A percentile compares a stretch with the other conserved stretches of the same genome.
phyloP scores from a whole-genome alignment of 805 yeast genomes.

The Teunomyces panamensis region DNA sequence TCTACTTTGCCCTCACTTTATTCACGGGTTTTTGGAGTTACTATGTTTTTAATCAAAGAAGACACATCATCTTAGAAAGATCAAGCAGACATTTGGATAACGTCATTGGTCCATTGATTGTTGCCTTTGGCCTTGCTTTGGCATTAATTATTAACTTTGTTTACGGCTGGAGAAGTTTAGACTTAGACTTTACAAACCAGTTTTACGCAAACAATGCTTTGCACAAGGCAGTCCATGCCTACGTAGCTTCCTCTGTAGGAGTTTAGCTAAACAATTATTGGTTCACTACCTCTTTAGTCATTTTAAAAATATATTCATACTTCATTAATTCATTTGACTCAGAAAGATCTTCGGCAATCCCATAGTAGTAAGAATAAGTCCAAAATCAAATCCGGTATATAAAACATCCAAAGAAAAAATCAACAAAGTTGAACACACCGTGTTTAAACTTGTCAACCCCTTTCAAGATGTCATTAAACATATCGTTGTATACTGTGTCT shows the following conservation, averaged over 20 bases:
- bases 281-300: background rate
- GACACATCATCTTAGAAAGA: constrained; percentile 71
- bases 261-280: background rate
- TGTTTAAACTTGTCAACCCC: constrained; percentile 1
- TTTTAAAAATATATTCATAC: background rate
- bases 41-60: constrained; percentile 65
- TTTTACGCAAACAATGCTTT: constrained; percentile 30
- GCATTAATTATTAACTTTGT: constrained; percentile 72
- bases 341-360: too few species aligned
- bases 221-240: constrained; percentile 35
- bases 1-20: constrained; percentile 75
- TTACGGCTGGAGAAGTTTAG: constrained; percentile 47
- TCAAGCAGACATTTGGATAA: constrained; percentile 88
- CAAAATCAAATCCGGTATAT: background rate
- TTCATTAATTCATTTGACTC: background rate
- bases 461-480: constrained; percentile 39
- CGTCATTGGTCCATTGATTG: constrained; percentile 80
- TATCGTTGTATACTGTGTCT: constrained; percentile 76
- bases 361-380: too few species aligned
- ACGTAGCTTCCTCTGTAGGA: constrained; percentile 18
- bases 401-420: background rate
- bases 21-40: constrained; percentile 92
- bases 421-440: constrained; percentile 6
- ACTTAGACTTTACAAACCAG: constrained; percentile 22
- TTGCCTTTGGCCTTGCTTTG: constrained; percentile 64